phyloP scores from a whole-genome alignment of 2,329 filamentous ascomycete genomes.

The Cladophialophora yegresii region DNA sequence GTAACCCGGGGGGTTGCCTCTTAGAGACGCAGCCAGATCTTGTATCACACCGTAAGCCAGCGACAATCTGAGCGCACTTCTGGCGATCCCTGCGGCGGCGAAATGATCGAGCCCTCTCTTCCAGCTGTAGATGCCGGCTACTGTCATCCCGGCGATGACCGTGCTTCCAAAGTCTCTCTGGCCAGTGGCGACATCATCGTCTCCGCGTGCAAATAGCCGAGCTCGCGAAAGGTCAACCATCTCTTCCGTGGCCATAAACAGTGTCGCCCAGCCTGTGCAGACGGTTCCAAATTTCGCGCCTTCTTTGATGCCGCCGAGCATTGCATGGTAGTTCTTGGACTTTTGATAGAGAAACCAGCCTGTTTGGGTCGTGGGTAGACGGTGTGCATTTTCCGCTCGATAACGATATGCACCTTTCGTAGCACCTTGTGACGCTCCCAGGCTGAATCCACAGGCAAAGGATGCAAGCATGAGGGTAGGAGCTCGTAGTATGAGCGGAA shows the following conservation, averaged over 20 bases:
- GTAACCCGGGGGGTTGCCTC: constrained; percentile 67
- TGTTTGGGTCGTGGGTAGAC: constrained; percentile 75
- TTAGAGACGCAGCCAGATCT: constrained; percentile 68
- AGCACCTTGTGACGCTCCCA: constrained; percentile 73
- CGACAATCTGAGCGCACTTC: constrained; percentile 75
- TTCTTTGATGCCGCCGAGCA: constrained; percentile 74
- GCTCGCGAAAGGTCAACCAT: constrained; percentile 74
- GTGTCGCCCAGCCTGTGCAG: constrained; percentile 70
- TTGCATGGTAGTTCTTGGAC: constrained; percentile 88
- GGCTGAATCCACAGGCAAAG: constrained; percentile 66
- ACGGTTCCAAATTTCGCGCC: constrained; percentile 72
- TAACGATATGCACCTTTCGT: constrained; percentile 77
- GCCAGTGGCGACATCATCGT: constrained; percentile 69
- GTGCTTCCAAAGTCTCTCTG: constrained; percentile 77
- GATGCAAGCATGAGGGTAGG: constrained; percentile 64
- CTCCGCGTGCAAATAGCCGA: constrained; percentile 71
- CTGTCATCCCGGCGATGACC: constrained; percentile 76
- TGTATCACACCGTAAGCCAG: constrained; percentile 78
- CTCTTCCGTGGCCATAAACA: constrained; percentile 82
- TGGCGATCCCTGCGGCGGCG: constrained; percentile 75
- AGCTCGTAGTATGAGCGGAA: constrained; percentile 66
- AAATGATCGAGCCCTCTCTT: constrained; percentile 80
- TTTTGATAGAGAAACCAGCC: constrained; percentile 99
- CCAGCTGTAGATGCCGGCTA: constrained; percentile 82
- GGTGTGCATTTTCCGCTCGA: constrained; percentile 93